phyloP scores from a whole-genome alignment of 2,329 filamentous ascomycete genomes.

The Arthrobotrys megalospora region DNA sequence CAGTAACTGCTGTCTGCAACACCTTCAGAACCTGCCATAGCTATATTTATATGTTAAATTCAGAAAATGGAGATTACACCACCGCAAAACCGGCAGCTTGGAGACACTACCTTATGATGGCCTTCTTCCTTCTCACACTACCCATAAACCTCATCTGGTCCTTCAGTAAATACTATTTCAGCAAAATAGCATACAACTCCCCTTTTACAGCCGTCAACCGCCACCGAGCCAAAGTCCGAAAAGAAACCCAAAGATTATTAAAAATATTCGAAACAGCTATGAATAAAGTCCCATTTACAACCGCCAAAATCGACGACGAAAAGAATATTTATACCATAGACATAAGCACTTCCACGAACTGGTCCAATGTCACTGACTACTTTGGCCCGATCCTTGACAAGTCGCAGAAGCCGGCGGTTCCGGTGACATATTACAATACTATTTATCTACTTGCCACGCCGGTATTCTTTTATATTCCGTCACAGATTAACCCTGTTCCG shows the following conservation, averaged over 20 bases:
- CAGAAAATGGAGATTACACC: constrained; percentile 7
- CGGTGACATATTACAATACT: constrained; percentile 7
- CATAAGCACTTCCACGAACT: constrained; percentile 14
- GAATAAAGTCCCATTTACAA: constrained; percentile 23
- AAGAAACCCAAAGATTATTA: constrained; percentile 8
- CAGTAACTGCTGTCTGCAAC: constrained; percentile 4
- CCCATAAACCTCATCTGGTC: constrained; percentile 2
- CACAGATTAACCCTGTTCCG: not conserved
- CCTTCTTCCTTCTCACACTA: constrained; percentile 1
- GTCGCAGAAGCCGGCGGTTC: not conserved
- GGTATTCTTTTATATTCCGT: constrained; percentile 7
- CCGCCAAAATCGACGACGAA: constrained; percentile 1
- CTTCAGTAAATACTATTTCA: not conserved
- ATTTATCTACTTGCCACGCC: not conserved
- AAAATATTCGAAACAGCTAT: constrained; percentile 16
- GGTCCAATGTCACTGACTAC: constrained; percentile 7
- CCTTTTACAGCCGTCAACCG: constrained; percentile 14
- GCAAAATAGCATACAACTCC: not conserved
- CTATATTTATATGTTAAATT: constrained; percentile 23
- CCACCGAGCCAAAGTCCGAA: constrained; percentile 5
- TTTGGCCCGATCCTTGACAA: constrained; percentile 1
- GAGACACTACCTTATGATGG: constrained; percentile 11
- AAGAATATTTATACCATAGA: constrained; percentile 19
- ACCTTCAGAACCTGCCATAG: not conserved
- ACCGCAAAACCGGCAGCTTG: not conserved